Conservation (phyloP, 2,329 filamentous ascomycete species). For the Talaromyces albobiverticillius region DNA sequence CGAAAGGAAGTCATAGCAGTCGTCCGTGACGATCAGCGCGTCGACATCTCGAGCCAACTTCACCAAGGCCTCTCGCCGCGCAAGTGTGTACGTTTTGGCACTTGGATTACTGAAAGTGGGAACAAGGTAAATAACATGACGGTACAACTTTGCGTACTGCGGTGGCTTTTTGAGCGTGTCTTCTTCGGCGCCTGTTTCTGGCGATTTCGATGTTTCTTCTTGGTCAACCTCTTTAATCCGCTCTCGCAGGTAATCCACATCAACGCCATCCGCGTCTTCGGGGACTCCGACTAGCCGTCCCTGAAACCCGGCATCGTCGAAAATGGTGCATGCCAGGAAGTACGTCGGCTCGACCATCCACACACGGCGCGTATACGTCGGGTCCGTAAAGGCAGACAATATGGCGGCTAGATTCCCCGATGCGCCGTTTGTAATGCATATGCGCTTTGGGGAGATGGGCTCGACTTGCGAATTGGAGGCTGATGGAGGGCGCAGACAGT, state of each 20-base stretch:
- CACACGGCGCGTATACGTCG: neutral
- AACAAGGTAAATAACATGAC: conserved; percentile 3
- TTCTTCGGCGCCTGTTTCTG: neutral
- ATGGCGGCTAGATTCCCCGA: neutral
- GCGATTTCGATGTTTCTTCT: neutral
- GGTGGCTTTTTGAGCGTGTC: neutral
- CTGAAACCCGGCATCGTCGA: conserved; percentile 1
- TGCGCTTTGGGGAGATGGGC: neutral
- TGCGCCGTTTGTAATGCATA: conserved; percentile 1
- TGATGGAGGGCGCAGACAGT: neutral
- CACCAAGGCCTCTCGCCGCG: neutral
- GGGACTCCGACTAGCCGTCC: neutral
- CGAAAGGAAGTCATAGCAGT: conserved; percentile 1
- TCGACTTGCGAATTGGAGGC: neutral
- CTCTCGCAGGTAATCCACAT: neutral
- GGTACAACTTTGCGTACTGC: neutral
- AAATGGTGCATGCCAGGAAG: neutral
- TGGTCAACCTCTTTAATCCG: neutral
- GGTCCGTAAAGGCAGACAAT: neutral
- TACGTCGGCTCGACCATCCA: conserved; percentile 6
- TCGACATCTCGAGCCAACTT: neutral
- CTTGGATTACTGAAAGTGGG: conserved; percentile 4
- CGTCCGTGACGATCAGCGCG: neutral
- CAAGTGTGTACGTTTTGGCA: neutral
- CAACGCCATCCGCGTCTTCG: neutral